Evolutionary conservation across 768 basidiomycete genomes (phyloP).

Genomic region (Boletellus sp.): DNA sequence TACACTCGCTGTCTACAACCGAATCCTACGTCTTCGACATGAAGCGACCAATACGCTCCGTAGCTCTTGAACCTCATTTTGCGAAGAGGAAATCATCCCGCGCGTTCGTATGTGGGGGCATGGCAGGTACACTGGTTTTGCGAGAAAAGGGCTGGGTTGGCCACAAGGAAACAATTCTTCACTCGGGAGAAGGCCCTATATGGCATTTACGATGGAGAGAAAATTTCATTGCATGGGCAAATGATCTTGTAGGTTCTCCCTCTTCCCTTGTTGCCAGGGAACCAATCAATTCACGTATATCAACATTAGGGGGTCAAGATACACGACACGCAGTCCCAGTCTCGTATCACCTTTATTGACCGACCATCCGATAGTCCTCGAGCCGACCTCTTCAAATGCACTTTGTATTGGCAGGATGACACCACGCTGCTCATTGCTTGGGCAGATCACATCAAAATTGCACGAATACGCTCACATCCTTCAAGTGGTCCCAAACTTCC

Average conservation of each 20-base stretch:
- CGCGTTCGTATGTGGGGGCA: slow-evolving; percentile 86
- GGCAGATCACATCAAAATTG: slow-evolving; percentile 93
- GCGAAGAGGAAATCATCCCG: slow-evolving; percentile 71
- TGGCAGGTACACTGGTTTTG: slow-evolving; percentile 82
- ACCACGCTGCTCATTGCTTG: slow-evolving; percentile 86
- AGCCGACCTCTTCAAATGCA: slow-evolving; percentile 93
- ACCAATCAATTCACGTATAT: not conserved
- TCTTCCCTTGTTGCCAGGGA: not conserved
- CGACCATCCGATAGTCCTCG: slow-evolving; percentile 79
- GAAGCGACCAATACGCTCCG: slow-evolving; percentile 86
- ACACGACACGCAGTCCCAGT: slow-evolving; percentile 76
- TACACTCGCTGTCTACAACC: slow-evolving; percentile 73
- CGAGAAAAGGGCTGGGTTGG: slow-evolving; percentile 97
- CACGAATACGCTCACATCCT: slow-evolving; percentile 66
- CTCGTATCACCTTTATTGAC: slow-evolving; percentile 82
- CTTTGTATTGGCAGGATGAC: slow-evolving; percentile 89
- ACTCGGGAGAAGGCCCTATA: slow-evolving; percentile 88
- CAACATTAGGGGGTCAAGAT: slow-evolving; percentile 82
- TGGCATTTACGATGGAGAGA: slow-evolving; percentile 89
- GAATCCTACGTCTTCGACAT: slow-evolving; percentile 87
- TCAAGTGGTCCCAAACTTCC: slow-evolving; percentile 46
- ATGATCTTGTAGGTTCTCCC: slow-evolving; percentile 66
- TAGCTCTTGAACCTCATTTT: slow-evolving; percentile 90
- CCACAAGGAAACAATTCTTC: slow-evolving; percentile 82
- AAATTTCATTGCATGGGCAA: slow-evolving; percentile 91